Base-by-base conservation (phyloP, 768 basidiomycete species). In the Hysterangium stoloniferum region DNA sequence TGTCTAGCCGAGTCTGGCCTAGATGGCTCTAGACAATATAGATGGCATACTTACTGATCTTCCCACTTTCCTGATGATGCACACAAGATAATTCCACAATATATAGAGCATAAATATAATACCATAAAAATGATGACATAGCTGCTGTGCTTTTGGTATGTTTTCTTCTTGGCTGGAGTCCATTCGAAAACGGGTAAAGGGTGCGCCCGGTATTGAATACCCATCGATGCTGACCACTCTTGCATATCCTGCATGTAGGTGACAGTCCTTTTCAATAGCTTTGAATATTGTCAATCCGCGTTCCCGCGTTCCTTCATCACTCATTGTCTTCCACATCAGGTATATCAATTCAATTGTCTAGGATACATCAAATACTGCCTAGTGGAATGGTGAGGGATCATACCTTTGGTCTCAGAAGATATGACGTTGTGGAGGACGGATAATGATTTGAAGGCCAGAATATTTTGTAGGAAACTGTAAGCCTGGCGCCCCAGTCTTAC, bases 181-280 rank as follows among this genome's bases (percentile, higher is more conserved):
- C 60, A 61, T 27, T 57, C 46, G 29, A 57, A 58, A 35, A 66
- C 54, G 29, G 56, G 59, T 31, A 66, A 52, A 0, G 66, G 66
- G 51, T 66, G 66, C 20, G 66, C 67, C 45, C 67, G n/a, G 67
- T 68, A 52, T 64, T 64, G 60, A 67, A 66, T 20, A 66, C 63
- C 46, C 52, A 65, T 59, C 38, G 20, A 60, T 52, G n/a, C 28
- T 35, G 17, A 29, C 11, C 3, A 59, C 53, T 36, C 53, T 59
- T 13, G 52, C 41, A 47, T 59, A 60, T 22, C 59, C 59, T 24
- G 22, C 22, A 7, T 52, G 42, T 15, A 44, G 35, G 28, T 50
- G 60, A 33, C 45, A 37, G 35, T 57, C 43, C 43, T 43, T 57
- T 34, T 54, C 50, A 29, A 61, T 56, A 12, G 59, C 46, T 40